Base-by-base conservation (phyloP, 2,329 filamentous ascomycete genomes). In the Ophiostoma piceae region DNA sequence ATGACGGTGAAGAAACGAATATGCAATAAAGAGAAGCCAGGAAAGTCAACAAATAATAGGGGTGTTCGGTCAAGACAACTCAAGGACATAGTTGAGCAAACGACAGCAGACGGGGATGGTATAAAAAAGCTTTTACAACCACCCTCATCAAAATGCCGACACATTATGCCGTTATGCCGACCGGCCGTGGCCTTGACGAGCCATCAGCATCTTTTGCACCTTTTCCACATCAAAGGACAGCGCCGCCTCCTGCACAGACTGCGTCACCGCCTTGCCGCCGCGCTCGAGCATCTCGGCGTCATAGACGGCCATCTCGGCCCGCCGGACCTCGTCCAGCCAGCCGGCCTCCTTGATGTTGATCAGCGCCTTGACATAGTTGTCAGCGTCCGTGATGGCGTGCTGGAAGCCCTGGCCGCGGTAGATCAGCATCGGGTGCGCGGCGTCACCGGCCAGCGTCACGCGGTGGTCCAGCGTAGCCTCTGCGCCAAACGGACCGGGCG, bases 401-500 rank as follows among this genome's bases (percentile, higher is more conserved):
- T 83, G 81, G 47, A 81, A 77, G 8, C 81, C 81, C 73, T 83
- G 82, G 0, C 81, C 82, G n/a, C 81, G 79, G 72, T 79, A 81
- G 37, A 78, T 77, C 16, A 81, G 74, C 81, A 84, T 83, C 0
- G 82, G 79, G 75, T 84, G 80, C 4, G 77, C 78, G 1, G 80
- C 79, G 67, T 81, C 80, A 14, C 80, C 79, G 0, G 77, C 78
- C 2, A 80, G 74, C n/a, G 79, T 80, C 14, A 79, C 75, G 29
- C 78, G 74, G 0, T 78, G 78, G 1, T 70, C 73, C 2, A 71
- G 73, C 14, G 70, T 71, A 29, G 77, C 79, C 32, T 78, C 74
- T 0, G 39, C 12, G 29, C 77, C 74, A 75, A 77, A 81, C 0
- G 73, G 70, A 22, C 73, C 72, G 2, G 51, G 51, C n/a, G 79